These are phyloP conservation scores for Xenosphaeropsis pyriputrescens DNA, from an alignment of 2,329 filamentous ascomycete species.

Conservation along the genomic window DNA sequence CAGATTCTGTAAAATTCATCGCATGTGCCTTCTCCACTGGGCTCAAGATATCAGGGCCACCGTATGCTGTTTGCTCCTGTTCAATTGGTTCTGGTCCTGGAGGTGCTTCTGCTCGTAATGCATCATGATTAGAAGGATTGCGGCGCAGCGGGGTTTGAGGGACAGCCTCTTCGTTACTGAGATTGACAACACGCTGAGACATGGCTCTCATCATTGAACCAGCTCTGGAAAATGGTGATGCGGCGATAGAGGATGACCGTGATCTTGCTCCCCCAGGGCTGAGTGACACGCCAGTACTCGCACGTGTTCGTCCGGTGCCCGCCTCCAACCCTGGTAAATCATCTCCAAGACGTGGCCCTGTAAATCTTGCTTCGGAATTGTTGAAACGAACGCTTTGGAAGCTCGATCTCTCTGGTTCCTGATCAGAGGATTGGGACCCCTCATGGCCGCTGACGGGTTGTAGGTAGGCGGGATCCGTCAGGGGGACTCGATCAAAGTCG, in stretches of 20 bases:
- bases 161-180: constrained; percentile 82
- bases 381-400: constrained; percentile 39
- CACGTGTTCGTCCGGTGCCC: constrained; percentile 30
- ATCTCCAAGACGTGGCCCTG: constrained; percentile 39
- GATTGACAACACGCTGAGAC: constrained; percentile 94
- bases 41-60: constrained; percentile 8
- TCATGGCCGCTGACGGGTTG: constrained; percentile 37
- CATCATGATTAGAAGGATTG: constrained; percentile 9
- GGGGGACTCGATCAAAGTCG: constrained; percentile 43
- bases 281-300: constrained; percentile 41
- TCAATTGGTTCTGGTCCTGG: constrained; percentile 3
- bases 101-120: constrained; percentile 1
- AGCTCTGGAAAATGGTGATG: constrained; percentile 51
- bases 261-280: constrained; percentile 31
- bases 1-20: constrained; percentile 6
- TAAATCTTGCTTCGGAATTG: constrained; percentile 18
- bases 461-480: constrained; percentile 39
- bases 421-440: constrained; percentile 19
- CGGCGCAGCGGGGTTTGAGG: constrained; percentile 45
- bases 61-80: constrained; percentile 17
- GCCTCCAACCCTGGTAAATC: constrained; percentile 45
- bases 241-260: constrained; percentile 47
- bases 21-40: constrained; percentile 14
- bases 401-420: constrained; percentile 31
- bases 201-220: constrained; percentile 70